Conservation (phyloP, 192 early-diverging fungal species). For the Dispira parvispora region DNA sequence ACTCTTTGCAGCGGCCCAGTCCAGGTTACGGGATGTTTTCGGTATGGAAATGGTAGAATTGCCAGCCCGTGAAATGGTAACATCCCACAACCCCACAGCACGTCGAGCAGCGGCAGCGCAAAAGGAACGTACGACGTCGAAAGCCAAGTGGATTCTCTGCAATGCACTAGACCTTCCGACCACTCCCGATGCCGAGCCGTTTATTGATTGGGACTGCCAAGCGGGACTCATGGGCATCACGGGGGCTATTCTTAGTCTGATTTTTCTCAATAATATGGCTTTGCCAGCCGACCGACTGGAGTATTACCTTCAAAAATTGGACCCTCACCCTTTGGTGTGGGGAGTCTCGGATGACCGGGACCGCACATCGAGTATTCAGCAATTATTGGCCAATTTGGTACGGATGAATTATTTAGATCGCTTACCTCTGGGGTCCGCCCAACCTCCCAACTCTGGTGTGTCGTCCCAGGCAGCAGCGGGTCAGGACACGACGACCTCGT, state of each 20-base stretch:
- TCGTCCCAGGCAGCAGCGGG: not conserved
- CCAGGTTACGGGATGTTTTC: constrained; percentile 15
- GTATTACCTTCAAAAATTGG: not conserved
- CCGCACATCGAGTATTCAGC: not conserved
- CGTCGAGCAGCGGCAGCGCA: not conserved
- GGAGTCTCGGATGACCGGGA: not conserved
- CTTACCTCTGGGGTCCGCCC: not conserved
- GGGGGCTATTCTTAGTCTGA: constrained; percentile 16
- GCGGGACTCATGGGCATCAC: constrained; percentile 17
- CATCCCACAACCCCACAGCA: constrained; percentile 10
- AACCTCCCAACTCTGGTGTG: not conserved
- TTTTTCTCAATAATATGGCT: constrained; percentile 14
- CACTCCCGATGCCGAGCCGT: not conserved
- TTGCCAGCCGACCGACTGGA: not conserved
- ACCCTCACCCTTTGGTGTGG: not conserved
- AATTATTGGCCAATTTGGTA: not conserved
- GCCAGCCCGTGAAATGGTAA: constrained; percentile 1
- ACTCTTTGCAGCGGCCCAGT: constrained; percentile 16
- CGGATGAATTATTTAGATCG: not conserved
- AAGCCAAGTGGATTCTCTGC: not conserved
- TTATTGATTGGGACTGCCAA: constrained; percentile 13
- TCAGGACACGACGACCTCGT: not conserved
- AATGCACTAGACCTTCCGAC: not conserved
- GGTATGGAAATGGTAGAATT: constrained; percentile 22
- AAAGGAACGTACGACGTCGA: not conserved